phyloP scores from a whole-genome alignment of 2,329 filamentous ascomycete genomes.

The Colletotrichum spaethianum region DNA sequence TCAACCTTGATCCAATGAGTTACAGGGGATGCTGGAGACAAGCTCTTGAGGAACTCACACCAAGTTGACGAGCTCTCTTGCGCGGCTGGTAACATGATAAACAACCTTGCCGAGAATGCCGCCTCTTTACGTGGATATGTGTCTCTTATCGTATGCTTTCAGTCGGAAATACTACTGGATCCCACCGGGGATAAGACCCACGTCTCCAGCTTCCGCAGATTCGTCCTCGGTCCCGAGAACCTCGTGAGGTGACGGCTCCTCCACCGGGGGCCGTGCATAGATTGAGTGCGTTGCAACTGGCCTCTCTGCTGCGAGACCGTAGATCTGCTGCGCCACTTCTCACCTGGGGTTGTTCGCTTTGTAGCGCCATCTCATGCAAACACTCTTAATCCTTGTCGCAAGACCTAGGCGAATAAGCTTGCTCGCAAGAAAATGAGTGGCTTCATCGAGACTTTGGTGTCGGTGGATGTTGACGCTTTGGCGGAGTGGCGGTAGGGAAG shows the following conservation, averaged over 20 bases:
- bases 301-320: background rate
- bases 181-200: background rate
- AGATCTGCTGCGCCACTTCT: background rate
- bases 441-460: background rate
- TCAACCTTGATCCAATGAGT: no score
- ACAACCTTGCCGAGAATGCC: background rate
- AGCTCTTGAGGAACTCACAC: background rate
- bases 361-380: background rate
- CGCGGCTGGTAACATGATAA: background rate
- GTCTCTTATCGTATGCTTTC: background rate
- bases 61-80: background rate
- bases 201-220: background rate
- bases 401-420: no score
- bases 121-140: background rate
- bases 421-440: background rate
- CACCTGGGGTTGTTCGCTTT: background rate
- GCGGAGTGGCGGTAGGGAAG: background rate
- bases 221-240: background rate
- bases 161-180: background rate
- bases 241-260: background rate
- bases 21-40: no score
- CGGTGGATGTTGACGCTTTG: background rate
- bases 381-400: background rate
- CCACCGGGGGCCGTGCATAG: no score
- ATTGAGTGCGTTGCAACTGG: no score